A percentile compares a stretch with the other conserved stretches of the same genome.
Conservation (phyloP, 805 yeast species). For the Saccharomyces cerevisiae region DNA sequence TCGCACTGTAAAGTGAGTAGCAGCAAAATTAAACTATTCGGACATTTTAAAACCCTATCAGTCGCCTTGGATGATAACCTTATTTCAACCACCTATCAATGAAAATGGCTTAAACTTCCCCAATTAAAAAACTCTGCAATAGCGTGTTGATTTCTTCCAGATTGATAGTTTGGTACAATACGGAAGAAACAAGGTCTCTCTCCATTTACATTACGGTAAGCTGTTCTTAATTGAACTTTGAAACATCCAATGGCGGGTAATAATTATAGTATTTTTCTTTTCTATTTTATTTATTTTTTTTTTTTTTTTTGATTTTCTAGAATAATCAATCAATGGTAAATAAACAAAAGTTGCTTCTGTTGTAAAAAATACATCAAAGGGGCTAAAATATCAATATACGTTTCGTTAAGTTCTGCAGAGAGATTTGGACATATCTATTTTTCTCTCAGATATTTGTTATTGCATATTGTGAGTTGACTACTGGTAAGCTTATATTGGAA, state of each 20-base stretch:
- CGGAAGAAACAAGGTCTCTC: too few species aligned
- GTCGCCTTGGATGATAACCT: background rate
- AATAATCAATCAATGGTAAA: background rate
- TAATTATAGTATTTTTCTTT: background rate
- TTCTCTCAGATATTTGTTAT: background rate
- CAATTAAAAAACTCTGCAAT: background rate
- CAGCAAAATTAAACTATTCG: background rate
- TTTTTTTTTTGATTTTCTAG: background rate
- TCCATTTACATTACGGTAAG: background rate
- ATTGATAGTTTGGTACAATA: background rate
- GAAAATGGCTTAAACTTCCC: background rate
- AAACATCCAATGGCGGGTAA: background rate
- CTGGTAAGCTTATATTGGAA: background rate
- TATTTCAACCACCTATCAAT: background rate
- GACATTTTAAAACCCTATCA: background rate
- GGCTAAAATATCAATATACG: background rate
- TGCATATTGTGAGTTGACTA: background rate
- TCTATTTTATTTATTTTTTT: too few species aligned
- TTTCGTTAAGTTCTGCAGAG: background rate
- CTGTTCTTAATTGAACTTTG: background rate
- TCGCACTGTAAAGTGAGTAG: background rate
- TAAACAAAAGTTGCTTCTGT: background rate
- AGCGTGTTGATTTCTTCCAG: background rate
- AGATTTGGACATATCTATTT: background rate
- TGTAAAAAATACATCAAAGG: background rate